Evolutionary conservation across 2,329 filamentous ascomycete genomes (phyloP), one percentile per base, ranked within the genome.

Genomic region (Colletotrichum endophyticum): DNA sequence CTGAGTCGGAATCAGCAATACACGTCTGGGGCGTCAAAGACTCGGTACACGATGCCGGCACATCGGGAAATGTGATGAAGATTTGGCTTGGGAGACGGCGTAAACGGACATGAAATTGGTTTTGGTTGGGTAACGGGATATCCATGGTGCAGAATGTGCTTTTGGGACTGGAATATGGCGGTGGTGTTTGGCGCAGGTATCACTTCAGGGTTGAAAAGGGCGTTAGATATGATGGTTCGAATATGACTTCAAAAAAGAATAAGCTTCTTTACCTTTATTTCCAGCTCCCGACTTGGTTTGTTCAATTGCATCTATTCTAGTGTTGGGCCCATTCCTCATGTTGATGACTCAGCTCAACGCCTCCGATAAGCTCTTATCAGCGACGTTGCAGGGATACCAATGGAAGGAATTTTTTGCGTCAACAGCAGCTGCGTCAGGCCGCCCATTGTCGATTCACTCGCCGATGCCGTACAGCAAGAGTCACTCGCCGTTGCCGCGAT

Each of bases 401-500:
- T 53, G 61, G 56, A 62, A 28, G 36, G 49, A 16, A 39, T 30
- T 34, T 61, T 61, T 32, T 70, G 49, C 53, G 53, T 66, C 64
- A 73, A 19, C 22, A 27, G 32, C 22, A 39, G 63, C 13, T 25
- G 30, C 16, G 16, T 44, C 44, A 49, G 9, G 44, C 39, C 39
- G 56, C 8, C 22, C 39, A 2, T n/a, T 49, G 19, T 49, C 19
- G 9, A 76, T 70, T 76, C 70, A 68, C 34, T 75, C 39, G 63
- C 73, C 69, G 71, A 27, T 30, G 59, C n/a, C 59, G 39, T 39
- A 39, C 36, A 39, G 36, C 36, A 39, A 30, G 34, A 75, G 73
- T 75, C 73, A 68, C 34, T 76, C 57, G 63, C 73, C 73, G 71
- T 22, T 25, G 59, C 39, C 61, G 59, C 61, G 36, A 56, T 62